These are phyloP conservation scores for Fusarium coicis DNA, from an alignment of 2,329 filamentous ascomycete species.

Conservation along the genomic window DNA sequence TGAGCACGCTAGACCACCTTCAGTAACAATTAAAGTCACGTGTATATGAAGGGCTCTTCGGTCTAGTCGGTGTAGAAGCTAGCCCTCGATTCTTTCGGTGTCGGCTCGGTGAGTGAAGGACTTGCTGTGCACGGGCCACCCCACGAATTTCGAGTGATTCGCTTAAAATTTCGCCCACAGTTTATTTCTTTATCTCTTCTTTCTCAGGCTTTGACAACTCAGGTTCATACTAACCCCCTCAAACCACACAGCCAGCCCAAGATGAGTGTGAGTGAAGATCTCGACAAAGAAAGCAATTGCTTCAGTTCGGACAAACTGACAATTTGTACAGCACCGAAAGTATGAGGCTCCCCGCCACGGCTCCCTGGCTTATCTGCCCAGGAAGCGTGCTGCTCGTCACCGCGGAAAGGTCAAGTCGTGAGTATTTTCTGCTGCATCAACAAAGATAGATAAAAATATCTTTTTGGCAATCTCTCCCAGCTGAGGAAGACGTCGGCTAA, in stretches of 20 bases:
- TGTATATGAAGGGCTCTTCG: constrained; percentile 7
- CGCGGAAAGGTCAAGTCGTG: constrained; percentile 99
- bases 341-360: constrained; percentile 93
- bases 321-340: constrained; percentile 61
- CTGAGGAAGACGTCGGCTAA: constrained; percentile 39
- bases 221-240: constrained; percentile 51
- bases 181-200: constrained; percentile 48
- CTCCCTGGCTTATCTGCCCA: constrained; percentile 85
- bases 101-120: constrained; percentile 11
- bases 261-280: constrained; percentile 53
- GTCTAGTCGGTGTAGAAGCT: not conserved
- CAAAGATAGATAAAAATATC: not conserved
- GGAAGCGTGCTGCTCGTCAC: constrained; percentile 94
- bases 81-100: constrained; percentile 12
- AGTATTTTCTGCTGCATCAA: constrained; percentile 53
- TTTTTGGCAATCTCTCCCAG: not conserved
- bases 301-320: constrained; percentile 41
- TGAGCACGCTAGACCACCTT: not conserved
- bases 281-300: constrained; percentile 36
- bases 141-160: constrained; percentile 43
- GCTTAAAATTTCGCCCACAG: constrained; percentile 56
- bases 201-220: constrained; percentile 49
- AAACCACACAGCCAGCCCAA: constrained; percentile 52
- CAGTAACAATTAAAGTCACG: not conserved
- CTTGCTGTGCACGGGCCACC: constrained; percentile 39